Evolutionary conservation across 768 basidiomycete genomes (phyloP), one percentile per base, ranked within the genome.

Genomic region (Boletus tomentosulus): DNA sequence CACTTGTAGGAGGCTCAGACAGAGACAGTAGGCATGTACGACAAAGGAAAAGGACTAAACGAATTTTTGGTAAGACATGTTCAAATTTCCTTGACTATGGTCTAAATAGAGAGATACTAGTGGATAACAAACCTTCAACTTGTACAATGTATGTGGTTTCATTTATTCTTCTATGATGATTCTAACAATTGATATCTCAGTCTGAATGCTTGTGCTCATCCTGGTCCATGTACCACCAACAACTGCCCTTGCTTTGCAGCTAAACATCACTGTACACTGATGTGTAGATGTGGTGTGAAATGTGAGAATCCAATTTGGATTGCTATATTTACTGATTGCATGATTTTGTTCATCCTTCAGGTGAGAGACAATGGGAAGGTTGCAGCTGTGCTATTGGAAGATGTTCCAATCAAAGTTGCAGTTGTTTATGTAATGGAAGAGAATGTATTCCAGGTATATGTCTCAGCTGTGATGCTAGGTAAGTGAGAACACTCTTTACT

Each of bases 391-490:
- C 28, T 3, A 50, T 19, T 54, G 81, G 81, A 35, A 63, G 64
- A 53, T 65, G 63, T 38, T 28, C 24, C 10, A 6, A 5, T 1
- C 38, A 46, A 0, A 51, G 33, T 3, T 84, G 82, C 58, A 35
- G 61, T 1, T 84, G 83, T 64, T 48, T 33, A 1, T 47, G 35
- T 6, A 25, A 60, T 0, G 39, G 27, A 0, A 69, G 78, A 46
- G 82, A 84, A 62, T 85, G 83, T 56, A 73, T 79, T 54, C 82
- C 82, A 16, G 80, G 79, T 10, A 50, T 78, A 5, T 85, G 83
- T 60, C 31, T 57, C 0, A 59, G 44, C 1, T 83, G 81, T 56
- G 66, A 75, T 64, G 73, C 78, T 51, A 67, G 74, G 76, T 76
- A 49, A 58, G 68, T 63, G 7, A 35, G 1, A 33, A 13, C 24